phyloP scores from a whole-genome alignment of 306 rosid genomes.

The Sesbania bispinosa region DNA sequence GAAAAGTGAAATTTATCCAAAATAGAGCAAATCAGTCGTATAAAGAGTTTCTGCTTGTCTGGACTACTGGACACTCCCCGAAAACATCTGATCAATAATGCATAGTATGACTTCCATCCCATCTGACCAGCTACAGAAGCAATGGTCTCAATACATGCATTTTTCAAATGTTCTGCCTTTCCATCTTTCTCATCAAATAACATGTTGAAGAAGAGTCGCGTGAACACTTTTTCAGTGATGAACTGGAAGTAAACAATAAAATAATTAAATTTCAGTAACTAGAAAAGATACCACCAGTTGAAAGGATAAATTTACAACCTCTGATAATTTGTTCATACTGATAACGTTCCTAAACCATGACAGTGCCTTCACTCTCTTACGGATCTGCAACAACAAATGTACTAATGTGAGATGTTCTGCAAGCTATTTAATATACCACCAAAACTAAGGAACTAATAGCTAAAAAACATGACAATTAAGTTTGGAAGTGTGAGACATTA shows the following conservation, averaged over 20 bases:
- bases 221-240: constrained; percentile 58
- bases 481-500: neutral
- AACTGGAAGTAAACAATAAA: constrained; percentile 46
- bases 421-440: constrained; percentile 1
- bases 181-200: constrained; percentile 65
- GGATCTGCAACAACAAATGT: constrained; percentile 56
- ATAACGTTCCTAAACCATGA: constrained; percentile 59
- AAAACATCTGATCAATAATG: constrained; percentile 70
- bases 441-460: constrained; percentile 1
- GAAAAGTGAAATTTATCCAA: constrained; percentile 81
- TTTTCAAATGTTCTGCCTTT: constrained; percentile 70
- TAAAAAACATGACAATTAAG: constrained; percentile 9
- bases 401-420: neutral
- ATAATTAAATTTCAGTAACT: constrained; percentile 27
- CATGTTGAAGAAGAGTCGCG: constrained; percentile 83
- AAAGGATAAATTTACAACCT: constrained; percentile 47
- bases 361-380: constrained; percentile 80
- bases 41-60: constrained; percentile 61
- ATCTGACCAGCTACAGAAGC: constrained; percentile 74
- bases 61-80: constrained; percentile 51
- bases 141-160: constrained; percentile 81
- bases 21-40: constrained; percentile 75
- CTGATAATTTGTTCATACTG: constrained; percentile 48
- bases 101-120: constrained; percentile 85
- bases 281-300: neutral